Evolutionary conservation across 1,284 basidiomycete genomes (phyloP).

Genomic region (Heimioporus retisporus): DNA sequence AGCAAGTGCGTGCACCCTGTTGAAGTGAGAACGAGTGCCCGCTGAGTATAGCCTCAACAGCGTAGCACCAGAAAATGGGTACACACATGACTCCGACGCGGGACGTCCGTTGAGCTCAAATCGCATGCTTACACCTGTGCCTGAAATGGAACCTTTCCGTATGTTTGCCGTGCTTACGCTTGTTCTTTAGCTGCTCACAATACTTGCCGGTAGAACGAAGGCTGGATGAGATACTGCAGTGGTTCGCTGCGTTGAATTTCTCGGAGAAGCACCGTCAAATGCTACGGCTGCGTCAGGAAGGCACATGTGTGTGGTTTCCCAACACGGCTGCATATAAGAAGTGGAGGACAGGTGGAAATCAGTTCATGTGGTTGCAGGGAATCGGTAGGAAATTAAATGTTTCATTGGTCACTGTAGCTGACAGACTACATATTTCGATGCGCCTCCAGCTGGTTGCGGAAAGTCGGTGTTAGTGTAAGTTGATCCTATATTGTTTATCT

Average conservation of each 20-base stretch:
- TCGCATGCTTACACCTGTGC: too few relatives aligned
- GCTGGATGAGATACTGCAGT: conserved; percentile 3
- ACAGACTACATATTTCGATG: neutral
- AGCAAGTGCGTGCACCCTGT: too few relatives aligned
- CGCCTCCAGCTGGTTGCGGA: conserved; percentile 9
- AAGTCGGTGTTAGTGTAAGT: conserved; percentile 16
- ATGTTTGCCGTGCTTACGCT: too few relatives aligned
- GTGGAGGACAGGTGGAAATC: conserved; percentile 10
- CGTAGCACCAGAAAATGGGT: too few relatives aligned
- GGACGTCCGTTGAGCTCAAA: too few relatives aligned
- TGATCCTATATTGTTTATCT: neutral
- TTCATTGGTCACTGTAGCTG: neutral
- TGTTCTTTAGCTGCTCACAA: neutral
- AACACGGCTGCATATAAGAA: neutral
- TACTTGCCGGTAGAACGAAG: neutral
- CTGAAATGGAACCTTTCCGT: neutral
- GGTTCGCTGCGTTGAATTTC: conserved; percentile 3
- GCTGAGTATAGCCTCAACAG: too few relatives aligned
- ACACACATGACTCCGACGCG: too few relatives aligned
- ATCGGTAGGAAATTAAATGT: conserved; percentile 9
- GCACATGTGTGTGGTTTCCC: conserved; percentile 13
- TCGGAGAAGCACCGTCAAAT: conserved; percentile 7
- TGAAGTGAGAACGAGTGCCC: too few relatives aligned
- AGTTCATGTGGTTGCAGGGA: conserved; percentile 12
- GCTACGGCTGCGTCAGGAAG: conserved; percentile 6